Evolutionary conservation across 177 flowering plant genomes (phyloP), one percentile per base, ranked within the genome.

Genomic region (Vitis hybrid): DNA sequence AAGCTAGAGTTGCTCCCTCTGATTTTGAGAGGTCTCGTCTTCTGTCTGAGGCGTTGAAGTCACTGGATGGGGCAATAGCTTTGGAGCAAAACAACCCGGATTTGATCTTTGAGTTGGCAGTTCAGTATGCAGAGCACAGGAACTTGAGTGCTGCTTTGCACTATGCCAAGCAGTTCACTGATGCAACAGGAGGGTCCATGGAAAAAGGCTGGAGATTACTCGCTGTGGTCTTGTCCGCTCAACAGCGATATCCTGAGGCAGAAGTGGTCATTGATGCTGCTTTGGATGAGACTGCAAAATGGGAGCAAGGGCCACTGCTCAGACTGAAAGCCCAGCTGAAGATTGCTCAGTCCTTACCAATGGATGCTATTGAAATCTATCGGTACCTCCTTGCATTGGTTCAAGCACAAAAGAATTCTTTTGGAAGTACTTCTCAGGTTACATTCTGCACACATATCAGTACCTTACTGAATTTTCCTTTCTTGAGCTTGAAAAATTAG

Each of bases 251-350:
- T 82, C 73, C 89, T 18, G 98, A 96, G 77, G 97, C 97, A 9
- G 89, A 87, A 75, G 88, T 87, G 66, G 97, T 93, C 14, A 90
- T 75, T 64, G 98, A 91, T 84, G 99, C 99, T 51, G 99, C 99
- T 75, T 81, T 96, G 71, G 97, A 93, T 73, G 98, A 96, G 82
- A 93, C 97, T 61, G 78, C 95, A 67, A 96, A 87, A 83, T 96
- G 98, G 99, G 98, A 96, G 69, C 99, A 96, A 82, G 98, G 94
- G 61, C 88, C 98, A 52, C 70, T 96, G 60, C 92, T 96, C 24
- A 84, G 86, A 80, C 78, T 91, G 75, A 96, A 93, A 74, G 97
- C 99, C 40, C 90, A 91, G 79, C 80, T 96, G 70, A 90, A 92
- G 79, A 79, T 83, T 63, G 77, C 84, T 13, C 91, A 81, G 71